Evolutionary conservation across 768 basidiomycete genomes (phyloP), one percentile per base, ranked within the genome.

Genomic region (Hirschioporus abietinus): DNA sequence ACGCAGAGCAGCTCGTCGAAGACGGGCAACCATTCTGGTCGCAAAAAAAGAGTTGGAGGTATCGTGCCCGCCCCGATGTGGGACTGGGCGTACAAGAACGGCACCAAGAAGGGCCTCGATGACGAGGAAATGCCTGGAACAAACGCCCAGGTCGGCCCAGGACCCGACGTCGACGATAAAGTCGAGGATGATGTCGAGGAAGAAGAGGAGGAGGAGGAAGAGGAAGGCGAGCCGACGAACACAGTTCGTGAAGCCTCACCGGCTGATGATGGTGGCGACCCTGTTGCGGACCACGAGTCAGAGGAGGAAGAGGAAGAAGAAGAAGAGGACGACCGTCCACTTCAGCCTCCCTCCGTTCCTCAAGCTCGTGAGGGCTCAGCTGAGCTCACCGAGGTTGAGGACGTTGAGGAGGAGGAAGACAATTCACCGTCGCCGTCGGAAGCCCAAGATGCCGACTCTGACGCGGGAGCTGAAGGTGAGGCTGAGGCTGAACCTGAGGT

Each of bases 61-160:
- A 81, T 92, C 67, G 87, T 91, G 0, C 90, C 92, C 30, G 87
- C 87, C 36, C 86, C 86, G 65, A 93, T 93, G 90, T 93, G 92
- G 92, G 91, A 84, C 26, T 94, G 92, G 92, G 91, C 87, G 17
- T 82, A 83, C 70, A 87, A 86, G 74, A 80, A 66, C 84, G 82
- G 63, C 84, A 85, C 64, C 81, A 82, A 68, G 77, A 77, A 63
- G 65, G 81, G 83, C 77, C 84, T 85, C 83, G 86, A 89, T 67
- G 87, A 89, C 70, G 88, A 90, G 65, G 86, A 88, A 66, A 59
- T 59, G 66, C 63, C 68, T 71, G 62, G 69, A 71, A 23, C 68
- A 69, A 35, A 68, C 67, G 60, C 42, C 68, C 23, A 68, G 70
- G 35, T 57, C 42, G 42, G 12, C 6, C 1, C 42, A 15, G 15